Evolutionary conservation across 352 stramenopile genomes (phyloP), one percentile per base, ranked within the genome.

Genomic region (Pythium scleroteichum): DNA sequence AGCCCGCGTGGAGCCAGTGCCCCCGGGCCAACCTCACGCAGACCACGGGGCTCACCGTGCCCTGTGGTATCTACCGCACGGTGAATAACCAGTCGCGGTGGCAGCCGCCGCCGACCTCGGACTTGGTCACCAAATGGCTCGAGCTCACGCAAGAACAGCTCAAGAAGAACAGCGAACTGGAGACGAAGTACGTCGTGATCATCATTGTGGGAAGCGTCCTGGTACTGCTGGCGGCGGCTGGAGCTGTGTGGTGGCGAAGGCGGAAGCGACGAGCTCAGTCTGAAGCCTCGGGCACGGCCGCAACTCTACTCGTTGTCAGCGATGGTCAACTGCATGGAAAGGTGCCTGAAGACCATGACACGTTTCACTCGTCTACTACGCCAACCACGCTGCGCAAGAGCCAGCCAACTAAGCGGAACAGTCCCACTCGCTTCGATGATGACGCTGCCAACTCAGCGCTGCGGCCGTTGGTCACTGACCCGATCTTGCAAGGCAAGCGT

Each of bases 401-500:
- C 38, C 48, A 45, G 4, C 32, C 16, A 20, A 9, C 6, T 12
- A 62, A 39, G 22, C 19, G 38, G n/a, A 48, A n/a, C n/a, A n/a
- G 17, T 38, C 22, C 50, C 26, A 44, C 23, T 17, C 52, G 2
- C 9, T 35, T 41, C n/a, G 45, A 54, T 41, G 50, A 58, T 38
- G 59, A 47, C 35, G 46, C 49, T 41, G 60, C 23, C 16, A 58
- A 63, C 35, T 17, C 47, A 23, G 46, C 59, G 39, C 38, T 66
- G 1, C 42, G 40, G 3, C 41, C 54, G 22, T 51, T 88, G 8
- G 54, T 74, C 2, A 76, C 59, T 0, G 76, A 88, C 44, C 55
- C 63, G 16, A 63, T 73, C 24, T 38, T 88, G 23, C 38, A 58
- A 2, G 56, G 55, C 0, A 75, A 77, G 17, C 68, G 71, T 0